Conservation (phyloP, 768 basidiomycete genomes). For the Tylopilus felleus region DNA sequence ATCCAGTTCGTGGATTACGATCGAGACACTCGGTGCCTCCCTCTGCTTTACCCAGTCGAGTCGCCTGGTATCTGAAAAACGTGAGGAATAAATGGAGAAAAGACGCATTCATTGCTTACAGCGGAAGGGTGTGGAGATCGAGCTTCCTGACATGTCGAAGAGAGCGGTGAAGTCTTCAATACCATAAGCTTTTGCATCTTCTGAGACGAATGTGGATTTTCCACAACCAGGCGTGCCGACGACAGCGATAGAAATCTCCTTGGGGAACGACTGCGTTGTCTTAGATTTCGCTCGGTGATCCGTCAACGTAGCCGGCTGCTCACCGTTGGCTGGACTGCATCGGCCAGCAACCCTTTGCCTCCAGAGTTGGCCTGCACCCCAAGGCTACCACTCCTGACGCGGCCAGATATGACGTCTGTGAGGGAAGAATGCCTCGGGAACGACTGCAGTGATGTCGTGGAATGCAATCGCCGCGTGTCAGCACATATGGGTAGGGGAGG, state of each 20-base stretch:
- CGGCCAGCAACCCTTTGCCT: slow-evolving; percentile 16
- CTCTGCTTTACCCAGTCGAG: slow-evolving; percentile 33
- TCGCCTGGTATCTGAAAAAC: slow-evolving; percentile 32
- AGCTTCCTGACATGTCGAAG: slow-evolving; percentile 32
- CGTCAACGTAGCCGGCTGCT: slow-evolving; percentile 6
- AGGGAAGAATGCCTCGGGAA: slow-evolving; percentile 32
- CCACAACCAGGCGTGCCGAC: slow-evolving; percentile 79
- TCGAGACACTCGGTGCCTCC: slow-evolving; percentile 42
- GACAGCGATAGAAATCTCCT: slow-evolving; percentile 63
- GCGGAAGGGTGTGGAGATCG: slow-evolving; percentile 35
- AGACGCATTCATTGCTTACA: slow-evolving; percentile 32
- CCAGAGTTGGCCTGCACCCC: slow-evolving; percentile 39
- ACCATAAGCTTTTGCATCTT: slow-evolving; percentile 65
- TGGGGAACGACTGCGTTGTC: slow-evolving; percentile 24
- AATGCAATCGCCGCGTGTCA: slow-evolving; percentile 37
- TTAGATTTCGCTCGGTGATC: slow-evolving; percentile 6
- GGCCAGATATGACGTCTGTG: slow-evolving; percentile 38
- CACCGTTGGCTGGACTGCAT: slow-evolving; percentile 25
- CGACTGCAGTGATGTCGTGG: slow-evolving; percentile 38
- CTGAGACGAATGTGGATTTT: slow-evolving; percentile 77
- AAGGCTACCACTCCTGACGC: slow-evolving; percentile 60
- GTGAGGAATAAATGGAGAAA: slow-evolving; percentile 19
- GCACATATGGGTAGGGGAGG: slow-evolving; percentile 38
- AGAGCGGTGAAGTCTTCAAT: slow-evolving; percentile 42
- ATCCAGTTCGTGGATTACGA: slow-evolving; percentile 57